phyloP scores from a whole-genome alignment of 345 rosid species.

The Syzygium aqueum region DNA sequence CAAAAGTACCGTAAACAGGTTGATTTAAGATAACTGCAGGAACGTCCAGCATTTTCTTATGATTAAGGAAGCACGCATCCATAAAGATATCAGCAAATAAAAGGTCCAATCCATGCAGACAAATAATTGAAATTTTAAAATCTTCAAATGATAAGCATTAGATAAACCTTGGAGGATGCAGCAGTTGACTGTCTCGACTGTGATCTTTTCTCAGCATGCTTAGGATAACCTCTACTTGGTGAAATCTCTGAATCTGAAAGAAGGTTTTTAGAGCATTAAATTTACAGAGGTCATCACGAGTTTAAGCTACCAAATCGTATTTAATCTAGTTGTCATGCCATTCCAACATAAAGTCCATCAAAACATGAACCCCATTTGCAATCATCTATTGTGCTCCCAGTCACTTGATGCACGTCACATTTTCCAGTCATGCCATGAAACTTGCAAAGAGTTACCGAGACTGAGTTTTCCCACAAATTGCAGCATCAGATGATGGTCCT shows the following conservation, averaged over 20 bases:
- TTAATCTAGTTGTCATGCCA: neutral
- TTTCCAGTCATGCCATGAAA: neutral
- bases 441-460: neutral
- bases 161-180: slow-evolving; percentile 36
- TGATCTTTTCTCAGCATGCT: slow-evolving; percentile 34
- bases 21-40: neutral
- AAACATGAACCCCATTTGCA: neutral
- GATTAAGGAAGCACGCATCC: neutral
- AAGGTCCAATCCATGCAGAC: neutral
- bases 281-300: neutral
- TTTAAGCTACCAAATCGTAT: neutral
- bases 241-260: slow-evolving; percentile 40
- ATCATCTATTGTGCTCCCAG: neutral
- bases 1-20: neutral
- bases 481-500: neutral
- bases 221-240: slow-evolving; percentile 23
- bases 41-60: neutral
- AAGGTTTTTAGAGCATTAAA: neutral
- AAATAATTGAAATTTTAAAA: neutral
- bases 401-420: neutral
- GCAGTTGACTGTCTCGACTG: slow-evolving; percentile 24
- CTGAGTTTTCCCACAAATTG: neutral
- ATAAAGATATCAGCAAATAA: neutral
- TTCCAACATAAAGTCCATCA: neutral
- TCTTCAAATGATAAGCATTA: neutral